These are phyloP conservation scores for Phytopythium sindhum DNA, from an alignment of 352 stramenopile genomes.

Conservation along the genomic window DNA sequence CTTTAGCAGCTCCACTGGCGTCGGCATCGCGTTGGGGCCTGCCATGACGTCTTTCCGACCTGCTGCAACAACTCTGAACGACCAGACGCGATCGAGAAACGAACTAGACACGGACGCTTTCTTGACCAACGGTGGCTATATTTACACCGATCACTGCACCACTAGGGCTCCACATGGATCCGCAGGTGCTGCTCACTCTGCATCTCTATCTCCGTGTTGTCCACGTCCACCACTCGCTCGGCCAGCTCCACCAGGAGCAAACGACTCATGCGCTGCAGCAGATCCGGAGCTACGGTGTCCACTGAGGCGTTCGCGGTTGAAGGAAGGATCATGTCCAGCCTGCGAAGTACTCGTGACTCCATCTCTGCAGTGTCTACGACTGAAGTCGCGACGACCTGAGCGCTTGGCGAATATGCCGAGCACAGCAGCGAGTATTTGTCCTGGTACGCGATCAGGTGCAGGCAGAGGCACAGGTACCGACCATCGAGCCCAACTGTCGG, in stretches of 20 bases:
- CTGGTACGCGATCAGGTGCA: constrained; percentile 11
- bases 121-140: not conserved
- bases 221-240: not conserved
- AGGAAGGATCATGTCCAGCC: not conserved
- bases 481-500: constrained; percentile 2
- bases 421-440: constrained; percentile 12
- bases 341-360: not conserved
- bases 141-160: not conserved
- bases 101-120: not conserved
- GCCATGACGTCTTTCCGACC: not conserved
- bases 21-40: not conserved
- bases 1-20: constrained; percentile 3
- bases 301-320: not conserved
- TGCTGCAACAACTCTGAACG: no score
- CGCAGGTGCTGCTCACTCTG: not conserved
- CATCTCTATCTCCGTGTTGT: not conserved
- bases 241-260: not conserved
- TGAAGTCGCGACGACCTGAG: constrained; percentile 10
- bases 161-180: not conserved
- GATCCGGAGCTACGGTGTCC: not conserved
- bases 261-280: not conserved
- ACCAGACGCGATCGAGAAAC: constrained; percentile 1
- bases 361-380: not conserved
- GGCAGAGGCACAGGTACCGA: constrained; percentile 13
- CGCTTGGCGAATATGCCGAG: constrained; percentile 23